Conservation (phyloP, 2,329 filamentous ascomycete genomes). For the Epichloe gansuensis region DNA sequence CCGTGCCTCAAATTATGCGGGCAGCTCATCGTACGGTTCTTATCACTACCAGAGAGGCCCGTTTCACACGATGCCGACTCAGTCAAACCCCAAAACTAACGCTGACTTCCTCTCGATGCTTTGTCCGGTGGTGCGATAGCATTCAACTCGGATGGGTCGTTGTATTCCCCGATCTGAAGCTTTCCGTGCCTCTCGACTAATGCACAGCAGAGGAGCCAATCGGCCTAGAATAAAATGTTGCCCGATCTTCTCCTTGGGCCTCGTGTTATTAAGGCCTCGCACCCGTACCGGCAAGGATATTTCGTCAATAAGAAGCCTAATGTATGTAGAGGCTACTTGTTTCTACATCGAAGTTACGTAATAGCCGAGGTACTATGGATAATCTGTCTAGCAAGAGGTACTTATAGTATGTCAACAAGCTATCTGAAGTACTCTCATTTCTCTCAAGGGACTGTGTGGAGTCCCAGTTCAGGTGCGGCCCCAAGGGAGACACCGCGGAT, state of each 20-base stretch:
- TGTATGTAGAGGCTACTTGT: no score
- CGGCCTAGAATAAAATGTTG: not conserved
- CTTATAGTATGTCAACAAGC: no score
- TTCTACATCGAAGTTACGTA: no score
- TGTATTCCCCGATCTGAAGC: conserved; percentile 5
- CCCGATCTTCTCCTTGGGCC: not conserved
- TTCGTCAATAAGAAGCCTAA: no score
- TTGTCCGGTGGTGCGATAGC: not conserved
- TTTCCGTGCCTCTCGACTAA: not conserved
- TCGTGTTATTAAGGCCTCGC: no score
- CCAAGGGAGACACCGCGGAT: no score
- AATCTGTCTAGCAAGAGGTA: no score
- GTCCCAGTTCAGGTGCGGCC: no score
- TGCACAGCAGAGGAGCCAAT: not conserved
- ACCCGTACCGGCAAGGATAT: no score
- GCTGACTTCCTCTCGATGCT: not conserved
- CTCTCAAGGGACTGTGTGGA: no score
- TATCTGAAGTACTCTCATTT: no score
- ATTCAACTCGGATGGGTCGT: not conserved
- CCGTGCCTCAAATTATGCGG: conserved; percentile 5
- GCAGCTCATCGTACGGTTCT: conserved; percentile 1
- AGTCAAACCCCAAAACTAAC: not conserved
- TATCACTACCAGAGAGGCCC: not conserved
- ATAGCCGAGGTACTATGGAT: no score
- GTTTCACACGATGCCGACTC: not conserved